Evolutionary conservation across 2,329 filamentous ascomycete species (phyloP).

Genomic region (Pseudogymnoascus sp.): DNA sequence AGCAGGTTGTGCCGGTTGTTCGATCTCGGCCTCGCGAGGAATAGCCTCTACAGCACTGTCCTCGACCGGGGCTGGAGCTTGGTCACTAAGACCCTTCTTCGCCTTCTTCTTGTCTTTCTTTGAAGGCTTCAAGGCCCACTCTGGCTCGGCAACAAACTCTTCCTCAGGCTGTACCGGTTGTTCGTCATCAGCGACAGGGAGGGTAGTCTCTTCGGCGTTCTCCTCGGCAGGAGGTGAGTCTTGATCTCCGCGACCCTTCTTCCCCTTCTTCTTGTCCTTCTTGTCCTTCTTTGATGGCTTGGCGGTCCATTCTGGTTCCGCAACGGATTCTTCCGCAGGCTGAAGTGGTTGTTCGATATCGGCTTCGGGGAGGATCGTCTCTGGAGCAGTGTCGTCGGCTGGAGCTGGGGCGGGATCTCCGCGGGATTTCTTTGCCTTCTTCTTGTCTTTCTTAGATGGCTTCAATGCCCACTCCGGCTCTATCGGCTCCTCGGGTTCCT

Average conservation of each 20-base stretch:
- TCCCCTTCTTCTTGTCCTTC: conserved; percentile 36
- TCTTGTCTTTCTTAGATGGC: conserved; percentile 10
- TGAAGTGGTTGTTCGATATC: not conserved
- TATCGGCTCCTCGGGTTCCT: conserved; percentile 20
- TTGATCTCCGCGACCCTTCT: conserved; percentile 4
- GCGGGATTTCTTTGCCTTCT: conserved; percentile 5
- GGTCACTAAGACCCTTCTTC: not conserved
- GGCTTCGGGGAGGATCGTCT: not conserved
- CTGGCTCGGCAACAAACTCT: not conserved
- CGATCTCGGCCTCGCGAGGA: not conserved
- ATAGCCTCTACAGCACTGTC: not conserved
- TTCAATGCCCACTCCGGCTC: not conserved
- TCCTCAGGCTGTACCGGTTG: not conserved
- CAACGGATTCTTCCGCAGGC: not conserved
- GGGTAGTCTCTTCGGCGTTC: not conserved
- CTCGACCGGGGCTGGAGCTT: not conserved
- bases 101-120: conserved; percentile 31
- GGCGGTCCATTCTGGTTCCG: not conserved
- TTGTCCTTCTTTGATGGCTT: conserved; percentile 28
- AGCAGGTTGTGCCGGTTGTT: not conserved
- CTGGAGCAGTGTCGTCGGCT: not conserved
- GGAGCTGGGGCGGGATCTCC: not conserved
- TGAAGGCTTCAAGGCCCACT: conserved; percentile 1
- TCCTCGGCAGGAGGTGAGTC: not conserved
- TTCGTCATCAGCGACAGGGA: not conserved